Conservation (phyloP, 2,329 filamentous ascomycete genomes). For the Rosellinia necatrix region DNA sequence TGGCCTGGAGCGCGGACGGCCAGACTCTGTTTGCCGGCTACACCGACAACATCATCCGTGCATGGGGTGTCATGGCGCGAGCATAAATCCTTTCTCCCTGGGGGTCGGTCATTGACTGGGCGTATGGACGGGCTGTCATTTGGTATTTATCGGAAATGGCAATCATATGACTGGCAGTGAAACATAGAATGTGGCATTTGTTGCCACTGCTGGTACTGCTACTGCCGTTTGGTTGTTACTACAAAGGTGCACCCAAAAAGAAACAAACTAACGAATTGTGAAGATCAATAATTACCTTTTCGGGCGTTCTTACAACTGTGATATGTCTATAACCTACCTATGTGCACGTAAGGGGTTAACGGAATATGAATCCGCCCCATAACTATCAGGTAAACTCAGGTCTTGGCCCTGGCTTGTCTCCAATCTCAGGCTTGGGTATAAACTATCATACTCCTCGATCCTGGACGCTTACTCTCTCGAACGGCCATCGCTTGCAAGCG, state of each 20-base stretch:
- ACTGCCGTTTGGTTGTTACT: constrained; percentile 34
- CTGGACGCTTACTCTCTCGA: too few species aligned
- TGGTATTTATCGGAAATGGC: constrained; percentile 42
- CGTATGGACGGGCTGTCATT: constrained; percentile 44
- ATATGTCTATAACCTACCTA: constrained; percentile 14
- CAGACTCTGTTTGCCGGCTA: constrained; percentile 99
- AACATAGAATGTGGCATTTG: constrained; percentile 34
- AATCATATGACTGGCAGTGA: constrained; percentile 38
- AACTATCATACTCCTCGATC: too few species aligned
- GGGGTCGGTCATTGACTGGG: constrained; percentile 43
- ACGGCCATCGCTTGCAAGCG: too few species aligned
- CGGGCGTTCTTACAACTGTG: constrained; percentile 3
- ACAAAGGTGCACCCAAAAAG: constrained; percentile 37
- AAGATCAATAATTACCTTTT: constrained; percentile 29
- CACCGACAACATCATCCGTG: constrained; percentile 99
- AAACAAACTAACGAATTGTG: constrained; percentile 39
- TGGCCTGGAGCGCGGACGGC: constrained; percentile 97
- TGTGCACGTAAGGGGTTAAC: too few species aligned
- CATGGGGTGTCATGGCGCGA: constrained; percentile 96
- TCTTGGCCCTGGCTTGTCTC: too few species aligned
- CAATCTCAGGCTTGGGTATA: too few species aligned
- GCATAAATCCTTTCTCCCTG: constrained; percentile 58
- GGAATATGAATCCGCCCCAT: too few species aligned
- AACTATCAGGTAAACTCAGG: too few species aligned
- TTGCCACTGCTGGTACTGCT: constrained; percentile 21